A percentile compares a stretch with the other conserved stretches of the same genome.
These are phyloP conservation scores for Candida buenavistaensis DNA, from an alignment of 1,139 yeast genomes.

Conservation along the genomic window DNA sequence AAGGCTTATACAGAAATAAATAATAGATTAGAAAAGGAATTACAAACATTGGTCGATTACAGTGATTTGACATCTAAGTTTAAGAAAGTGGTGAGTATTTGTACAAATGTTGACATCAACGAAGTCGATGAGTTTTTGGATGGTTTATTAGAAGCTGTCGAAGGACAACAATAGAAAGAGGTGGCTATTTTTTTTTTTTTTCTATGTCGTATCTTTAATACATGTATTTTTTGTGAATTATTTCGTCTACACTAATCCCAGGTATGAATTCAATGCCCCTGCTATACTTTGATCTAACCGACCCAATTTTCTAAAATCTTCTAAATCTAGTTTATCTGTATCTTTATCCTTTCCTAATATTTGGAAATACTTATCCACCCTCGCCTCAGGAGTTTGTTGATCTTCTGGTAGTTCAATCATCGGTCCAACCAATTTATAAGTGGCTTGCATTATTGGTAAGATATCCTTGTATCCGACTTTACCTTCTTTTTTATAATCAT, in stretches of 20 bases:
- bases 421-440: slow-evolving; percentile 93
- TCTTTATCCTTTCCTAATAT: slow-evolving; percentile 70
- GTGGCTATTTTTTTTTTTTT: slow-evolving; percentile 2
- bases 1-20: slow-evolving; percentile 62
- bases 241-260: slow-evolving; percentile 53
- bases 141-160: slow-evolving; percentile 87
- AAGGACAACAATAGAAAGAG: slow-evolving; percentile 47
- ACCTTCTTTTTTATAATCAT: slow-evolving; percentile 82
- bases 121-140: slow-evolving; percentile 83
- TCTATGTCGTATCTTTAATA: neutral
- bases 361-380: slow-evolving; percentile 79
- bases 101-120: slow-evolving; percentile 76
- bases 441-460: slow-evolving; percentile 75
- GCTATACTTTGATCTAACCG: slow-evolving; percentile 82
- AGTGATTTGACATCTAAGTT: slow-evolving; percentile 78
- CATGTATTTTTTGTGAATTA: neutral
- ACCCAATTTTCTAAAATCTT: slow-evolving; percentile 81
- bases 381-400: slow-evolving; percentile 86
- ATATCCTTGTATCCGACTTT: slow-evolving; percentile 73
- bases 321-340: slow-evolving; percentile 62
- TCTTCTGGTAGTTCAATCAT: slow-evolving; percentile 93
- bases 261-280: slow-evolving; percentile 77
- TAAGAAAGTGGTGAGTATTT: slow-evolving; percentile 83
- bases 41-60: slow-evolving; percentile 47
- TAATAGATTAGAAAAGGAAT: slow-evolving; percentile 49